Conservation (phyloP, 164 flowering plant species). For the Sextonia rubra region DNA sequence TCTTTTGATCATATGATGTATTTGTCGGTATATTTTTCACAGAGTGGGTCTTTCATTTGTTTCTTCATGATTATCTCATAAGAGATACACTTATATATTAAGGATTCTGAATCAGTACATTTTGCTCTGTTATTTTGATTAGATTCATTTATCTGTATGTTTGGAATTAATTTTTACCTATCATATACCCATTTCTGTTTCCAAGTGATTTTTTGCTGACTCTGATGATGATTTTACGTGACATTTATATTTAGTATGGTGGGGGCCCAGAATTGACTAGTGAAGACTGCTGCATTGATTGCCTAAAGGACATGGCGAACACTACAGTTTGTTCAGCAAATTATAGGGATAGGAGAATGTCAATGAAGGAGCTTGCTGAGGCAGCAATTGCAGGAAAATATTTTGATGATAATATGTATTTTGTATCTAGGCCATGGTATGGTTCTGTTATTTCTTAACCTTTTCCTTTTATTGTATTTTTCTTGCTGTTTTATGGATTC, state of each 20-base stretch:
- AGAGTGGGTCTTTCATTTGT: too few relatives aligned
- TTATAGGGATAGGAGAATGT: conserved; percentile 63
- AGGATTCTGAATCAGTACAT: too few relatives aligned
- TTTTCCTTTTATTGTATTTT: background rate
- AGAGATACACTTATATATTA: too few relatives aligned
- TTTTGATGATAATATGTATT: conserved; percentile 54
- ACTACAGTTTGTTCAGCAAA: conserved; percentile 50
- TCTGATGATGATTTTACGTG: conserved; percentile 5
- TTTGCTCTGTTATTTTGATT: too few relatives aligned
- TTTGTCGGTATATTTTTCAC: too few relatives aligned
- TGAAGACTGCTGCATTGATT: conserved; percentile 57
- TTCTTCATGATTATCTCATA: too few relatives aligned
- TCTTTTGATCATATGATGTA: too few relatives aligned
- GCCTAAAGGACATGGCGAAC: conserved; percentile 63
- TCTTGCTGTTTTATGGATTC: background rate
- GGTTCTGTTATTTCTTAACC: conserved; percentile 3
- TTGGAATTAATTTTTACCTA: too few relatives aligned
- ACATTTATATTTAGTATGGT: conserved; percentile 19
- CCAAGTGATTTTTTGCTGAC: conserved; percentile 2
- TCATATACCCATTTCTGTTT: too few relatives aligned
- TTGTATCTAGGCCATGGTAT: conserved; percentile 79
- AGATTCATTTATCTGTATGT: too few relatives aligned
- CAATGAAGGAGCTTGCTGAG: conserved; percentile 73
- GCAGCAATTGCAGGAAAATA: conserved; percentile 63
- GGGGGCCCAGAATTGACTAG: conserved; percentile 68